Base-by-base conservation (phyloP, 805 yeast genomes). In the Limtongia smithiae region DNA sequence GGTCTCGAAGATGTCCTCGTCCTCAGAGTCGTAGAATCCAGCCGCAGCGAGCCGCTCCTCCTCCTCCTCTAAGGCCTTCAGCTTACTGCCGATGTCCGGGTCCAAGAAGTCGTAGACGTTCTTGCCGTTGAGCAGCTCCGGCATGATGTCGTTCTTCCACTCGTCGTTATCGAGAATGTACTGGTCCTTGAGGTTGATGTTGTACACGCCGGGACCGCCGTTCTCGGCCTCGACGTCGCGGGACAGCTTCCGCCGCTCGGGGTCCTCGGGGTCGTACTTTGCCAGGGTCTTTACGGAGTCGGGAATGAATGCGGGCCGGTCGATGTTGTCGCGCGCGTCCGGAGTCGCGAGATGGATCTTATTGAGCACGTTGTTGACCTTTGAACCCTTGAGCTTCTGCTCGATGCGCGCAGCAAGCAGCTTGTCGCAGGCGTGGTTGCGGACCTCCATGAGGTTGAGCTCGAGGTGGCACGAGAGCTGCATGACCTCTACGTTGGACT, bases 191-290 rank as follows among this genome's bases (percentile, higher is more conserved):
- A 93, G 76, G 73, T 93, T 89, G 66, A 93, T 80, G 73, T 89
- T 93, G 76, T 73, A 93, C 31, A 93, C 98, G 76, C 98, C 98
- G 37, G 98, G 97, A 67, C 98, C 98, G 66, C 98, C 98, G 63
- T 93, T 87, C 67, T 85, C 96, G 42, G 78, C 83, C 73, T 93
- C 98, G 55, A 89, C 75, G 66, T 93, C 97, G 64, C 87, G 79
- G 34, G 95, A 89, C 63, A 93, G 77, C 59, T 64, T 75, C 66
- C 89, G 79, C 68, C 95, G 81, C 64, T 84, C 77, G 58, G 95
- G 93, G 70, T 88, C 96, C 59, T 77, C 76, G 20, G 75, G 68
- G 69, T 87, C 93, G 66, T 84, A 89, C 69, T 83, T 85, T 65
- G 72, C 76, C 62, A 80, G 61, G 14, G 57, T 60, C 62, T 76